phyloP scores from a whole-genome alignment of 257 asterid genomes.

The Solanum pimpinellifolium region DNA sequence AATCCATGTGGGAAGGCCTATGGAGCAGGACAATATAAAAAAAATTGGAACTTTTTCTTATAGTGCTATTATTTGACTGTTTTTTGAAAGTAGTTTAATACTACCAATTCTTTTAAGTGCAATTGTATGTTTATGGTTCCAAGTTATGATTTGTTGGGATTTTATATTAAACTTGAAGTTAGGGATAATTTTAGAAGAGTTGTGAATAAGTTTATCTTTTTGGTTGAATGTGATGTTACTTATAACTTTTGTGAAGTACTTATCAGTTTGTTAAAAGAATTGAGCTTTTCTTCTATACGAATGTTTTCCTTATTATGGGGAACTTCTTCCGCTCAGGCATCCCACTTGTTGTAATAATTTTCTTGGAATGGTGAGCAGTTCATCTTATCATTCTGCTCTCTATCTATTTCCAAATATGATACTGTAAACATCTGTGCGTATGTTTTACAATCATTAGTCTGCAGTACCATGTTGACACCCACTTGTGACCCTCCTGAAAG shows the following conservation, averaged over 20 bases:
- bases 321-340: no score
- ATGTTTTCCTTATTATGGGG: no score
- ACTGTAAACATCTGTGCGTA: constrained; percentile 59
- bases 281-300: no score
- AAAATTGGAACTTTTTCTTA: constrained; percentile 44
- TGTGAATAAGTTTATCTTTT: no score
- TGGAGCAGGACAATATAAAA: constrained; percentile 53
- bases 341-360: no score
- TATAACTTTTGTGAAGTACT: no score
- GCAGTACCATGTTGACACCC: constrained; percentile 14
- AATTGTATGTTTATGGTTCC: constrained; percentile 42
- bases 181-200: constrained; percentile 24
- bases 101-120: constrained; percentile 57
- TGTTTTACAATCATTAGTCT: constrained; percentile 44
- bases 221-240: no score
- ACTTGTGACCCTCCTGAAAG: no score
- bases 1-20: constrained; percentile 83
- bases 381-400: no score
- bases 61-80: neutral
- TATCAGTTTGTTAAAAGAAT: no score
- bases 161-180: constrained; percentile 38
- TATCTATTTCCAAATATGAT: constrained; percentile 11
- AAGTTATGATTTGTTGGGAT: constrained; percentile 55
- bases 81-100: constrained; percentile 54
- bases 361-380: no score